Percentiles rank a stretch among this genome's conserved stretches.
Evolutionary conservation across 1,139 yeast genomes (phyloP).

Genomic region (Suhomyces yuchorum): DNA sequence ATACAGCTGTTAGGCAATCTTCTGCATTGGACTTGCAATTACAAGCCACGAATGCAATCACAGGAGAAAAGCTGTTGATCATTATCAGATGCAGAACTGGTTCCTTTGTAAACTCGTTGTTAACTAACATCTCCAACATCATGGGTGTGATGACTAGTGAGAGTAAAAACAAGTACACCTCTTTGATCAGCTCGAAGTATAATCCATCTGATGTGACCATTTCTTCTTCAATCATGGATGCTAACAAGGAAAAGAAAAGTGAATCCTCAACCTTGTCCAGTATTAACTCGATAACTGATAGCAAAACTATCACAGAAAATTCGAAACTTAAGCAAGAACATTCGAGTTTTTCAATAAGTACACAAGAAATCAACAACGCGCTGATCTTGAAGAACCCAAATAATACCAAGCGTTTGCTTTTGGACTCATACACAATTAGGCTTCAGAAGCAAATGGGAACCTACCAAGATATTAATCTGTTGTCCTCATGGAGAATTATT

Average conservation of each 20-base stretch:
- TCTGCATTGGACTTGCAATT: constrained; percentile 47
- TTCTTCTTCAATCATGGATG: constrained; percentile 40
- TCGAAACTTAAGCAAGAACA: constrained; percentile 12
- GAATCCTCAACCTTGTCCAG: constrained; percentile 43
- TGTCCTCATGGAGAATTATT: constrained; percentile 48
- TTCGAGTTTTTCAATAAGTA: constrained; percentile 17
- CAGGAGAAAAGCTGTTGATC: constrained; percentile 30
- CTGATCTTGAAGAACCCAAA: constrained; percentile 18
- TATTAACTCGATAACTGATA: constrained; percentile 24
- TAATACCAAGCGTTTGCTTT: constrained; percentile 23
- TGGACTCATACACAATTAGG: constrained; percentile 39
- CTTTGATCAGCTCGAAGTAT: constrained; percentile 22
- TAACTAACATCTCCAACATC: constrained; percentile 31
- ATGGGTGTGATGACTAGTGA: constrained; percentile 25
- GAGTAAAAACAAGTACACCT: constrained; percentile 21
- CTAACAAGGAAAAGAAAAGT: constrained; percentile 23
- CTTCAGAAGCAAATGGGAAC: constrained; percentile 42
- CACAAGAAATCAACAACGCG: constrained; percentile 18
- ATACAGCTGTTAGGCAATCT: constrained; percentile 35
- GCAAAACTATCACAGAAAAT: constrained; percentile 7
- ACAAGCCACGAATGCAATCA: constrained; percentile 34
- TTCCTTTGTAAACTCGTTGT: constrained; percentile 28
- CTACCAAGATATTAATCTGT: constrained; percentile 32
- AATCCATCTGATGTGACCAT: constrained; percentile 36
- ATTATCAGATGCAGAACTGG: constrained; percentile 41